Conservation (phyloP, 2,329 filamentous ascomycete genomes). For the Microthyrium microscopicum region DNA sequence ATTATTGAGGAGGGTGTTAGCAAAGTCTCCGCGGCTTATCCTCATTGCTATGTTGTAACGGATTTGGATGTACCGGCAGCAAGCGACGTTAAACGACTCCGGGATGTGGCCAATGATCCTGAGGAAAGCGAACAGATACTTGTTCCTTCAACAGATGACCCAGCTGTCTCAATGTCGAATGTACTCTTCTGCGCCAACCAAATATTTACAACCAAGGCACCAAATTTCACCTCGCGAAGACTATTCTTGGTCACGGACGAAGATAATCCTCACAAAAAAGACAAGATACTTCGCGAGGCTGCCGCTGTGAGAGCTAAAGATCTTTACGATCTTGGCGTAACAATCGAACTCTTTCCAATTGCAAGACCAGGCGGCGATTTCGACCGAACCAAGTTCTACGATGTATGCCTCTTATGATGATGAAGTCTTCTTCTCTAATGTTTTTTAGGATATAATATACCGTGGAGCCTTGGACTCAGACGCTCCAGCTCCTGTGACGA, state of each 20-base stretch:
- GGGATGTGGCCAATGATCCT: slow-evolving; percentile 60
- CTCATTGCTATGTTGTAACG: slow-evolving; percentile 80
- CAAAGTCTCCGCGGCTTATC: slow-evolving; percentile 49
- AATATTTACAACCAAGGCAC: slow-evolving; percentile 84
- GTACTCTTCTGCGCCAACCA: slow-evolving; percentile 91
- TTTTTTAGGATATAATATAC: slow-evolving; percentile 69
- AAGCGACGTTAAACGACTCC: slow-evolving; percentile 67
- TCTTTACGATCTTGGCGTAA: slow-evolving; percentile 80
- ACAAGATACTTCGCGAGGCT: slow-evolving; percentile 56
- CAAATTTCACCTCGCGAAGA: slow-evolving; percentile 82
- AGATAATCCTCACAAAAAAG: slow-evolving; percentile 61
- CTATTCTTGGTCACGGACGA: slow-evolving; percentile 96
- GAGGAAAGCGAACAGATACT: slow-evolving; percentile 55
- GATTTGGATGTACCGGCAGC: slow-evolving; percentile 81
- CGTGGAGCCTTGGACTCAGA: slow-evolving; percentile 57
- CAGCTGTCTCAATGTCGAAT: slow-evolving; percentile 67
- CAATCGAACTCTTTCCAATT: slow-evolving; percentile 87
- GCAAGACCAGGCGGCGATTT: slow-evolving; percentile 55
- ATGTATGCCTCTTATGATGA: slow-evolving; percentile 37
- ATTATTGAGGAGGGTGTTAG: slow-evolving; percentile 45
- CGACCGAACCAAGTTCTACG: slow-evolving; percentile 75
- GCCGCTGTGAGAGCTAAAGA: slow-evolving; percentile 84
- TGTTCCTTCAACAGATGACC: slow-evolving; percentile 49
- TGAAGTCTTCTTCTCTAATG: slow-evolving; percentile 7
- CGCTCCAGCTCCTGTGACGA: slow-evolving; percentile 37